phyloP scores from a whole-genome alignment of 139 green algal species.

The Parachlorella kessleri region DNA sequence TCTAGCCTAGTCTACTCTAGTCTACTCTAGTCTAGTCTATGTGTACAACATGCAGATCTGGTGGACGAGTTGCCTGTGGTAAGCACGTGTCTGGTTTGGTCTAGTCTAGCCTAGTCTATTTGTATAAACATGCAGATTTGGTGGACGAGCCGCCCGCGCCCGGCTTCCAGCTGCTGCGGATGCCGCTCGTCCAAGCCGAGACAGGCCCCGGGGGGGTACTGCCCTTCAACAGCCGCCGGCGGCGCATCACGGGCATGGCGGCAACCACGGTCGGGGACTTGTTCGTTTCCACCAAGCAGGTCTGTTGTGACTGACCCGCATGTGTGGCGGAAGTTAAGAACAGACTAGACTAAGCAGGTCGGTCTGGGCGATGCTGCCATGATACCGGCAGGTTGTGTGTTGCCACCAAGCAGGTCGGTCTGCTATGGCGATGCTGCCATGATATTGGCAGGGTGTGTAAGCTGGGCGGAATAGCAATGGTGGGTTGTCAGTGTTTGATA shows the following conservation, averaged over 20 bases:
- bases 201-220: neutral
- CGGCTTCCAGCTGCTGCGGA: slow-evolving; percentile 11
- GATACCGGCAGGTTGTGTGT: neutral
- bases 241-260: slow-evolving; percentile 27
- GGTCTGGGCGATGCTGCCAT: neutral
- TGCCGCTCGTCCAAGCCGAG: neutral
- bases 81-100: no score
- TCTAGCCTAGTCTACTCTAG: no score
- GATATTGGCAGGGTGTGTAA: no score
- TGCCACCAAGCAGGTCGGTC: no score
- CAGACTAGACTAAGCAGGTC: neutral
- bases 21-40: no score
- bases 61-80: no score
- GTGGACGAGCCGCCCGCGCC: neutral
- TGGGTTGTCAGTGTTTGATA: no score
- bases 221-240: neutral
- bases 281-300: slow-evolving; percentile 25
- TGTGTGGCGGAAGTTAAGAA: neutral
- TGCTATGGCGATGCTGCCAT: no score
- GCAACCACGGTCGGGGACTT: neutral
- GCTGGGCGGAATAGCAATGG: no score
- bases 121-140: slow-evolving; percentile 16
- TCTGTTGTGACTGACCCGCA: no score
- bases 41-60: no score
- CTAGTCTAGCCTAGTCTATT: no score